Conservation (phyloP, 345 rosid species). For the Citrus maxima region DNA sequence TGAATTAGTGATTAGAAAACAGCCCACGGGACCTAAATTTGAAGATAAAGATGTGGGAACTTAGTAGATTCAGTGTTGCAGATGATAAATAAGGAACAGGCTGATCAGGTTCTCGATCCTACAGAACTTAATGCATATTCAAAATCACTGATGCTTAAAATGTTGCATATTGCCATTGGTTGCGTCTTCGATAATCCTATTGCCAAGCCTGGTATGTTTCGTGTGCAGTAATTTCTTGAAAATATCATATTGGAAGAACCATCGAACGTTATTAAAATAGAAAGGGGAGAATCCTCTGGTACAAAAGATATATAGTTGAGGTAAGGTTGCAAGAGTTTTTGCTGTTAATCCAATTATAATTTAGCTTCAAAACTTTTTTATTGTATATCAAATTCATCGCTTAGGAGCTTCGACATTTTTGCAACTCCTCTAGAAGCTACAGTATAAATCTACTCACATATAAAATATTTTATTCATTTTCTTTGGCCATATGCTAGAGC, state of each 20-base stretch:
- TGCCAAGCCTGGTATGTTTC: slow-evolving; percentile 61
- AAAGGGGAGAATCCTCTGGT: too few species aligned
- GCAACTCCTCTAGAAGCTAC: too few species aligned
- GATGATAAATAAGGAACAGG: slow-evolving; percentile 17
- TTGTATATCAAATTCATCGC: too few species aligned
- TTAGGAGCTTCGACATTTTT: too few species aligned
- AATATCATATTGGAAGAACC: slow-evolving; percentile 26
- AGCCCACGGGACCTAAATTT: slow-evolving; percentile 89
- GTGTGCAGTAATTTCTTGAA: slow-evolving; percentile 49
- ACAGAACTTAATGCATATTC: slow-evolving; percentile 35
- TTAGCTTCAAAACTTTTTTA: too few species aligned
- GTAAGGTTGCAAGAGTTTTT: neutral
- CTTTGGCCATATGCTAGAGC: too few species aligned
- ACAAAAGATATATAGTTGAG: neutral
- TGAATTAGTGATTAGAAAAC: slow-evolving; percentile 80
- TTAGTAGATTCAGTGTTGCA: slow-evolving; percentile 70
- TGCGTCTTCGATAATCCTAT: slow-evolving; percentile 72
- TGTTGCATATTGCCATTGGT: slow-evolving; percentile 41
- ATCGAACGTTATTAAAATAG: too few species aligned
- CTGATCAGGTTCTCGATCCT: slow-evolving; percentile 60
- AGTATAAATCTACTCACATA: too few species aligned
- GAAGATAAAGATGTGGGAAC: slow-evolving; percentile 85
- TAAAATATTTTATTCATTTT: too few species aligned
- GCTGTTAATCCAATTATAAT: too few species aligned
- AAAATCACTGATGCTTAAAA: slow-evolving; percentile 54